Conservation (phyloP, 75 land plant species). For the Pinus albicaulis region DNA sequence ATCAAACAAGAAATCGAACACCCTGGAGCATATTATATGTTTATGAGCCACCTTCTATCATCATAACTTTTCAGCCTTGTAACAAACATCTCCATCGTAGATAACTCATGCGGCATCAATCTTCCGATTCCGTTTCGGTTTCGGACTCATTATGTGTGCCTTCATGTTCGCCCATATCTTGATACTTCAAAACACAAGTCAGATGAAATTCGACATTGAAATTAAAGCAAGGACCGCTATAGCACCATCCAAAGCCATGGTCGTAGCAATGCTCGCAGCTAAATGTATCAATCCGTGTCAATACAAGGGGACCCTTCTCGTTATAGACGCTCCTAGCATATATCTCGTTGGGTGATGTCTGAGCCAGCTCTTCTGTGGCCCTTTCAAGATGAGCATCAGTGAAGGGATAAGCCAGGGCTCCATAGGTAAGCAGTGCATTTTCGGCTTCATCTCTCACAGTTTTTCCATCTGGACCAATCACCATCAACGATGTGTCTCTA, state of each 20-base stretch:
- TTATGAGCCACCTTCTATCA: no score
- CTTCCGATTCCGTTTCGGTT: no score
- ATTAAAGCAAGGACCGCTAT: conserved; percentile 30
- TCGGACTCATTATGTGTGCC: neutral
- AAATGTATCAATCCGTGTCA: conserved; percentile 23
- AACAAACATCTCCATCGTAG: no score
- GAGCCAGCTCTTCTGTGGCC: conserved; percentile 16
- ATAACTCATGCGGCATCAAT: neutral
- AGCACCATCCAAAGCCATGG: conserved; percentile 9
- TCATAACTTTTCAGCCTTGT: no score
- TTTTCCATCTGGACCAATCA: conserved; percentile 50
- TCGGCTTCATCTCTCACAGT: conserved; percentile 25
- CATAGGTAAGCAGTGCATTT: conserved; percentile 14
- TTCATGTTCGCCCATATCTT: neutral
- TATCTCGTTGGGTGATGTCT: conserved; percentile 22
- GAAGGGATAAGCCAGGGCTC: conserved; percentile 42
- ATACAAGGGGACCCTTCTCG: conserved; percentile 25
- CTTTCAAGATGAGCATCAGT: conserved; percentile 18
- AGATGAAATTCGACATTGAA: conserved; percentile 37
- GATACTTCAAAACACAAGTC: conserved; percentile 12
- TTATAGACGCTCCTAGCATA: neutral
- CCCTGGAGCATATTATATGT: no score
- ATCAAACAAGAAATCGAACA: no score
- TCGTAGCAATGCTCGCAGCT: conserved; percentile 32
- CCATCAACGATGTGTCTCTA: conserved; percentile 28